These are phyloP conservation scores for Senna siamea DNA, from an alignment of 306 rosid species.

Conservation along the genomic window DNA sequence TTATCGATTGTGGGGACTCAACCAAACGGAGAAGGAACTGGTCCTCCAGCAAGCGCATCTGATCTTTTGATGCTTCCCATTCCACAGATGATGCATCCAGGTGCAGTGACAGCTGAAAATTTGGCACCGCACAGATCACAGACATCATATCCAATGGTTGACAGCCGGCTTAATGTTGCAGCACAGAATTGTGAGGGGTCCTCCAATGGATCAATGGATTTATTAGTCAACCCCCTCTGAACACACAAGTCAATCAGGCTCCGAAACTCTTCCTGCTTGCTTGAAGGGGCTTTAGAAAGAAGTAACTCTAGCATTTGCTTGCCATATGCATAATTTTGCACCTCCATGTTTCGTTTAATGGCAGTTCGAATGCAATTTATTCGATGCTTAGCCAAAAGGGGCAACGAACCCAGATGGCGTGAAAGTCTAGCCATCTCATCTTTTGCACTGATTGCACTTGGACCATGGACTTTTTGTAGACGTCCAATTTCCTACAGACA, in stretches of 20 bases:
- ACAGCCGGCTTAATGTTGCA: slow-evolving; percentile 90
- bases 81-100: slow-evolving; percentile 95
- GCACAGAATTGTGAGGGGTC: slow-evolving; percentile 97
- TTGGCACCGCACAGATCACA: slow-evolving; percentile 97
- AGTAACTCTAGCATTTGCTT: slow-evolving; percentile 98
- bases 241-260: slow-evolving; percentile 85
- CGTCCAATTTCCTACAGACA: slow-evolving; percentile 88
- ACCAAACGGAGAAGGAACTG: slow-evolving; percentile 95
- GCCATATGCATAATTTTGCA: slow-evolving; percentile 84
- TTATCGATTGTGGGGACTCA: slow-evolving; percentile 40
- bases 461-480: slow-evolving; percentile 83
- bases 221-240: slow-evolving; percentile 90
- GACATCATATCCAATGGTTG: slow-evolving; percentile 97
- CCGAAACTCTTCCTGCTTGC: slow-evolving; percentile 90
- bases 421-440: slow-evolving; percentile 99
- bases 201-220: slow-evolving; percentile 90
- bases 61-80: slow-evolving; percentile 97
- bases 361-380: slow-evolving; percentile 97
- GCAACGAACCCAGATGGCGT: slow-evolving; percentile 95
- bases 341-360: slow-evolving; percentile 94
- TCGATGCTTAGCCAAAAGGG: slow-evolving; percentile 92
- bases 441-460: slow-evolving; percentile 93
- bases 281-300: slow-evolving; percentile 85
- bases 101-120: slow-evolving; percentile 79
- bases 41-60: slow-evolving; percentile 73